Base-by-base conservation (phyloP, 805 yeast genomes). In the Hanseniaspora meyeri region DNA sequence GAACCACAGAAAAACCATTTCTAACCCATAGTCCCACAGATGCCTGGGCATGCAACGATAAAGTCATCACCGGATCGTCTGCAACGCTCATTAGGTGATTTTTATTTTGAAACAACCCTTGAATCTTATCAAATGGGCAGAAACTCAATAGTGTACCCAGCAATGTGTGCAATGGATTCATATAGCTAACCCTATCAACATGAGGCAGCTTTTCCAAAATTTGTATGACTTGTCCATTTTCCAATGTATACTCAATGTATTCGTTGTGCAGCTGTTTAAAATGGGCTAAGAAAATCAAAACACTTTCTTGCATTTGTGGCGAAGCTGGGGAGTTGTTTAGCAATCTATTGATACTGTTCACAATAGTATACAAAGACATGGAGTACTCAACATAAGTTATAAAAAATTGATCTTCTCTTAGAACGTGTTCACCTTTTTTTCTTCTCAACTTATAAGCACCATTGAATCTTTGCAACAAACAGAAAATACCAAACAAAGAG, bases 1-100 rank as follows among this genome's bases (percentile, higher is more conserved):
- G 72, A 4, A 79, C 66, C 1, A 75, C 77, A 6, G 77, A 73
- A 53, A 71, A 63, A 20, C 93, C 93, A 63, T 85, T 85, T 68
- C 91, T 76, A 2, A 85, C 77, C 93, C 93, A 85, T 59, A 78
- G 79, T 1, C 85, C 85, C 1, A 77, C 70, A 37, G 75, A 76
- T 2, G 83, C 77, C 62, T 85, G 91, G 3, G 82, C 69, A 19
- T 78, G 74, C 34, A 83, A 69, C 1, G 82, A 88, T 36, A 81
- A 70, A 16, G 83, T 76, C 64, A 85, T 74, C 50, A 85, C 65
- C 0, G 84, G 74, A 52, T 76, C 71, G 65, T 83, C 88, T 0
- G 85, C 73, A 17, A 81, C 71, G 3, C 66, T 65, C 54, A 77
- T 61, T 58, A 77, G 74, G 49, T 77, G 78, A 11, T 64, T 51